phyloP scores from a whole-genome alignment of 1,284 basidiomycete species.

The Austroboletus novae-zelandiae region DNA sequence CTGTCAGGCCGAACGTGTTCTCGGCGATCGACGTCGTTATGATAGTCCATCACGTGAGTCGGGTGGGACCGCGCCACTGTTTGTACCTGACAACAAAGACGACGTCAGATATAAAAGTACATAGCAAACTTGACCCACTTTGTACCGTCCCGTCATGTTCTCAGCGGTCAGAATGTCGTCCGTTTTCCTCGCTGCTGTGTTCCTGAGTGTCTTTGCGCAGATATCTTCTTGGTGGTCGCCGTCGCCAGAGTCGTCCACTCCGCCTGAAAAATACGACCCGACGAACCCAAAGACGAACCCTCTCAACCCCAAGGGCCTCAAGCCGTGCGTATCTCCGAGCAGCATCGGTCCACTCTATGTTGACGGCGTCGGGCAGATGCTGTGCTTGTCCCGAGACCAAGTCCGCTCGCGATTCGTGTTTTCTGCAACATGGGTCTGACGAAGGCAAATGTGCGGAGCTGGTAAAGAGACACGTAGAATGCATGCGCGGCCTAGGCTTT shows the following conservation, averaged over 20 bases:
- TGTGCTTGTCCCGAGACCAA: slow-evolving; percentile 97
- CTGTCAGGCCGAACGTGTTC: too few relatives aligned
- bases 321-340: slow-evolving; percentile 66
- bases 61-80: too few relatives aligned
- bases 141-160: slow-evolving; percentile 15
- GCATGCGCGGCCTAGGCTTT: slow-evolving; percentile 90
- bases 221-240: slow-evolving; percentile 42
- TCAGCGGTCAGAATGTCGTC: slow-evolving; percentile 15
- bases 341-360: not conserved
- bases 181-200: not conserved
- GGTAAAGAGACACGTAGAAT: slow-evolving; percentile 78
- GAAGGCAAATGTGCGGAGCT: slow-evolving; percentile 79
- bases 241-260: slow-evolving; percentile 28
- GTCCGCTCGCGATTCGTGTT: slow-evolving; percentile 88
- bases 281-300: slow-evolving; percentile 75
- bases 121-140: too few relatives aligned
- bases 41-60: not conserved
- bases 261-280: slow-evolving; percentile 51
- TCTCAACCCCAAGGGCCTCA: slow-evolving; percentile 86
- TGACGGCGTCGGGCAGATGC: slow-evolving; percentile 51
- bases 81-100: too few relatives aligned
- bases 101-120: too few relatives aligned
- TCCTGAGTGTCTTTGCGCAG: slow-evolving; percentile 22
- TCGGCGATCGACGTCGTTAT: too few relatives aligned
- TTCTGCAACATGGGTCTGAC: slow-evolving; percentile 74